Evolutionary conservation across 2,329 filamentous ascomycete species (phyloP).

Genomic region (Tolypocladium ophioglossoides): DNA sequence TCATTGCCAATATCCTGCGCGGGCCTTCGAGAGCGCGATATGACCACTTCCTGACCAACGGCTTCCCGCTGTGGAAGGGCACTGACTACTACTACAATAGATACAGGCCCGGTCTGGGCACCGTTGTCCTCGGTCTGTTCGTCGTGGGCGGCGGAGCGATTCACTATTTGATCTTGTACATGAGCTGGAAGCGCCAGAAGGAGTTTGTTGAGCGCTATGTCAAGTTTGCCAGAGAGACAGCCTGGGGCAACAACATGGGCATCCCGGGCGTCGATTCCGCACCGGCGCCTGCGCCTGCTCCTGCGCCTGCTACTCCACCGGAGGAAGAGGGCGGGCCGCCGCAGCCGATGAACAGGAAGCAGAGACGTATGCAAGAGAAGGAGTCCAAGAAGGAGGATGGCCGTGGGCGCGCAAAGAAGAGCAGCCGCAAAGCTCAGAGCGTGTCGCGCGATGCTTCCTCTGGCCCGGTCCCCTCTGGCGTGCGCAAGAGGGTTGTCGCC

Average conservation of each 20-base stretch:
- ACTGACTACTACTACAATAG: slow-evolving; percentile 97
- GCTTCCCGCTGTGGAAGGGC: slow-evolving; percentile 93
- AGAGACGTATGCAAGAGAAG: slow-evolving; percentile 5
- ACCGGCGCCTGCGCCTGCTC: slow-evolving; percentile 27
- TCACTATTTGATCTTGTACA: slow-evolving; percentile 77
- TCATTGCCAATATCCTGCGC: slow-evolving; percentile 78
- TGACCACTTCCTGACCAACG: slow-evolving; percentile 86
- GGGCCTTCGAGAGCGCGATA: slow-evolving; percentile 76
- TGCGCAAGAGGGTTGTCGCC: slow-evolving; percentile 78
- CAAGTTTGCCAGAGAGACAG: slow-evolving; percentile 73
- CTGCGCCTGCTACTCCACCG: slow-evolving; percentile 31
- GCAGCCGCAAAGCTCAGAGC: slow-evolving; percentile 21
- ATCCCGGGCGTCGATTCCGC: slow-evolving; percentile 55
- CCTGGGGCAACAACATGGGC: slow-evolving; percentile 75
- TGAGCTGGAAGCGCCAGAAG: slow-evolving; percentile 80
- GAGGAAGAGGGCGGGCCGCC: slow-evolving; percentile 40
- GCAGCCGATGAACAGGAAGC: slow-evolving; percentile 66
- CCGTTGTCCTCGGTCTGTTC: slow-evolving; percentile 73
- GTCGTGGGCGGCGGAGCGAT: slow-evolving; percentile 71
- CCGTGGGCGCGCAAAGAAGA: slow-evolving; percentile 41
- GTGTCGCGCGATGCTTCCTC: slow-evolving; percentile 35
- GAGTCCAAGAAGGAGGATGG: slow-evolving; percentile 50
- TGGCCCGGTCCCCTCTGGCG: slow-evolving; percentile 50
- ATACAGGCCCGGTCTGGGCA: slow-evolving; percentile 81
- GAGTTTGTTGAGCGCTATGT: slow-evolving; percentile 92